Percentiles rank a stretch among this genome's conserved stretches.
These are phyloP conservation scores for Paramarasmius palmivorus DNA, from an alignment of 1,284 basidiomycete species.

Conservation along the genomic window DNA sequence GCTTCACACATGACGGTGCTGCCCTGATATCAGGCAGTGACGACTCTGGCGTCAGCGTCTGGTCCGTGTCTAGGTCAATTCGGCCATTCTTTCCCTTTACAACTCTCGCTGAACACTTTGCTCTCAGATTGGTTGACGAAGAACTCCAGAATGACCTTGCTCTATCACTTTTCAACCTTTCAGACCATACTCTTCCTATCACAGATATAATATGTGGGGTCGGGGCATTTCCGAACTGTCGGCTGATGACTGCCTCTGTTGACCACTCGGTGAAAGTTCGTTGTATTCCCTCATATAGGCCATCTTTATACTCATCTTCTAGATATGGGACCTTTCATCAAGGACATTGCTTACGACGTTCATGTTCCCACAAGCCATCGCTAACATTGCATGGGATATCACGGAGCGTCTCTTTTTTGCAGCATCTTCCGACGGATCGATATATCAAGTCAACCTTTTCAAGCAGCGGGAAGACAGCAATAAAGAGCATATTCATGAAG, in stretches of 20 bases:
- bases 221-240: conserved; percentile 77
- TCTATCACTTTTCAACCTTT: conserved; percentile 77
- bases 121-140: conserved; percentile 67
- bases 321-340: conserved; percentile 84
- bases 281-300: conserved; percentile 3
- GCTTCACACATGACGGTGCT: conserved; percentile 81
- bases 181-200: conserved; percentile 91
- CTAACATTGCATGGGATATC: conserved; percentile 74
- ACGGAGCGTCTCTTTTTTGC: conserved; percentile 90
- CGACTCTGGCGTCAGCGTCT: conserved; percentile 87
- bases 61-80: conserved; percentile 82
- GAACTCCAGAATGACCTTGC: conserved; percentile 69
- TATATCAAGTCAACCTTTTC: conserved; percentile 84
- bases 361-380: conserved; percentile 74
- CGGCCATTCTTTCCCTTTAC: conserved; percentile 21
- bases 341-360: conserved; percentile 84
- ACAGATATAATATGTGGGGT: conserved; percentile 81
- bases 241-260: conserved; percentile 79
- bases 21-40: conserved; percentile 86
- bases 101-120: conserved; percentile 12
- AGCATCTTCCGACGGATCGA: conserved; percentile 67
- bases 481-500: conserved; percentile 55
- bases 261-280: conserved; percentile 92
- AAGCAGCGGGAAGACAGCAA: conserved; percentile 53
- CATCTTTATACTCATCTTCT: conserved; percentile 13